These are phyloP conservation scores for Sporormia fimetaria DNA, from an alignment of 495 filamentous ascomycete genomes.

Conservation along the genomic window DNA sequence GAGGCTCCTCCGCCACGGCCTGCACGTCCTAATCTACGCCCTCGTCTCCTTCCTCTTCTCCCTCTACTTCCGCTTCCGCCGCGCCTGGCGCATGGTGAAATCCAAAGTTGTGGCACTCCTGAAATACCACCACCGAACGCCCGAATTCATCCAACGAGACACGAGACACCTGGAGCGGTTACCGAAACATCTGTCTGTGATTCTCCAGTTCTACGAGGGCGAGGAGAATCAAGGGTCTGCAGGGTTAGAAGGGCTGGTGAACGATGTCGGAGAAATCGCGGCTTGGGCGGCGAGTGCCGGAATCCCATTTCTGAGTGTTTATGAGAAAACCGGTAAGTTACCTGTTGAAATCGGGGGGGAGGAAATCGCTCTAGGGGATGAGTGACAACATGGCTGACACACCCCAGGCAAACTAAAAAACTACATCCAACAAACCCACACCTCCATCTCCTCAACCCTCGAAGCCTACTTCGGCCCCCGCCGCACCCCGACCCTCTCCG, in stretches of 20 bases:
- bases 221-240: slow-evolving; percentile 54
- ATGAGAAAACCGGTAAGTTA: slow-evolving; percentile 72
- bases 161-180: slow-evolving; percentile 60
- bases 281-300: slow-evolving; percentile 86
- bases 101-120: slow-evolving; percentile 67
- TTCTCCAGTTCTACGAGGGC: slow-evolving; percentile 64
- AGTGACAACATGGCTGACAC: slow-evolving; percentile 4
- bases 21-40: slow-evolving; percentile 59
- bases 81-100: slow-evolving; percentile 62
- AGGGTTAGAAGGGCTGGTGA: slow-evolving; percentile 66
- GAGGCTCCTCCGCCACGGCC: slow-evolving; percentile 55
- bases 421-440: slow-evolving; percentile 66
- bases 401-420: slow-evolving; percentile 71
- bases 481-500: slow-evolving; percentile 46
- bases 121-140: slow-evolving; percentile 87
- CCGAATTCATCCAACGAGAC: slow-evolving; percentile 79
- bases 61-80: slow-evolving; percentile 69
- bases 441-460: slow-evolving; percentile 58
- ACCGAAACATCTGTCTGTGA: slow-evolving; percentile 77
- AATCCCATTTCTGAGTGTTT: slow-evolving; percentile 74
- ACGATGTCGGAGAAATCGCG: slow-evolving; percentile 78
- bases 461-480: slow-evolving; percentile 78
- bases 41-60: slow-evolving; percentile 73
- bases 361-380: slow-evolving; percentile 1
- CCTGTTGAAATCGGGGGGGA: neutral